These are phyloP conservation scores for Myriosclerotinia duriaeana DNA, from an alignment of 2,329 filamentous ascomycete species.

Conservation along the genomic window DNA sequence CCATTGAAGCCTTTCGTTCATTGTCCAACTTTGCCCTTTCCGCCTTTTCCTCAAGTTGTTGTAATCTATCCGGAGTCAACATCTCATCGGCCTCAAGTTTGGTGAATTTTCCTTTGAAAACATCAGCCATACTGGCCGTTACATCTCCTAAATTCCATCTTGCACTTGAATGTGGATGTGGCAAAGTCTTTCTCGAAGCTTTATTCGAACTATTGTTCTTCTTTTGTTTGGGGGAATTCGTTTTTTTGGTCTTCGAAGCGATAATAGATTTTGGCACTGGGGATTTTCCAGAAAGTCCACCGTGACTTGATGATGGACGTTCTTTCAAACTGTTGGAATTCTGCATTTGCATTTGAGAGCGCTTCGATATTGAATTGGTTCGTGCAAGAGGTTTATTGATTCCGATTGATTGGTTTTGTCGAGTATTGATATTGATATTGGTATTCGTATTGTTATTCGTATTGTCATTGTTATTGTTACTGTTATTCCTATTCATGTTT, in stretches of 20 bases:
- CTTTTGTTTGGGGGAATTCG: constrained; percentile 37
- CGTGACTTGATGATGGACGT: constrained; percentile 23
- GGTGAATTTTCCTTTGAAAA: constrained; percentile 56
- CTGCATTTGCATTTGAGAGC: constrained; percentile 18
- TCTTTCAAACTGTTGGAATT: constrained; percentile 17
- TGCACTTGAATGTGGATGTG: constrained; percentile 37
- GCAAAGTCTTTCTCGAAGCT: constrained; percentile 17
- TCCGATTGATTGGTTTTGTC: neutral
- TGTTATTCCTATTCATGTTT: neutral
- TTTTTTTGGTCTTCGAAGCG: constrained; percentile 45
- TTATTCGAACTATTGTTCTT: constrained; percentile 33
- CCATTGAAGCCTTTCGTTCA: constrained; percentile 30
- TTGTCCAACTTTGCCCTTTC: constrained; percentile 27
- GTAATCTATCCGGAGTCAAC: constrained; percentile 53
- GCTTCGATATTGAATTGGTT: constrained; percentile 28
- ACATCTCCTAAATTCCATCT: constrained; percentile 56
- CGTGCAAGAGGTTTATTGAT: constrained; percentile 14
- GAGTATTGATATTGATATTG: neutral
- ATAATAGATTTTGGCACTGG: constrained; percentile 40
- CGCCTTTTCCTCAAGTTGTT: constrained; percentile 40
- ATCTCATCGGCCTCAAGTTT: constrained; percentile 58
- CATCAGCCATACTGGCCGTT: constrained; percentile 56
- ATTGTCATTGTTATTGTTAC: neutral
- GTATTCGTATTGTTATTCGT: neutral
- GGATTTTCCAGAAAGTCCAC: constrained; percentile 32